Evolutionary conservation across 1,284 basidiomycete species (phyloP), one percentile per base, ranked within the genome.

Genomic region (Ganoderma resinaceum): DNA sequence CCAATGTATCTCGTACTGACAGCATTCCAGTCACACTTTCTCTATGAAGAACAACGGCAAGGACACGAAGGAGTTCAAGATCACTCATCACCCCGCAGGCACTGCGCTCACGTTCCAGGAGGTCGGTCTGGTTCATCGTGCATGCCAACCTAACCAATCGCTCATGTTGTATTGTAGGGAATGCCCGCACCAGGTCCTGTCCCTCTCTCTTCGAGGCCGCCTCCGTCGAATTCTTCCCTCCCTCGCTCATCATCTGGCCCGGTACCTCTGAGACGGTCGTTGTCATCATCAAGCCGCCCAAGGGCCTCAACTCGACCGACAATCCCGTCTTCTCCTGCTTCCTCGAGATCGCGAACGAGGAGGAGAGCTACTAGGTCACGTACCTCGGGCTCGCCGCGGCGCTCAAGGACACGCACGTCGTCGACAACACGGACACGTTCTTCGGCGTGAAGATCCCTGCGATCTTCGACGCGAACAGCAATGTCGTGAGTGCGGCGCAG

Each of bases 271-370:
- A 76, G 60, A 67, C 70, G 33, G 73, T 84, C 63, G 76, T 71
- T 9, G 79, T 78, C 20, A 74, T 69, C 49, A 79, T 85, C 74
- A 78, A 76, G 0, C 77, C 85, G 0, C 90, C 89, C 0, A 73
- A 74, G 1, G 82, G 81, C 4, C 74, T 86, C 38, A 83, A 88
- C 69, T 73, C 82, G 0, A 76, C 81, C 14, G 82, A 83, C 3
- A 85, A 86, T 76, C 89, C 89, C 8, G 82, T 90, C 61, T 91
- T 84, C 80, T 87, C 87, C 53, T 89, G 89, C 4, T 89, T 85
- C 80, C 85, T 90, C 70, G 77, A 87, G 68, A 80, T 88, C 63
- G 76, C 80, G 16, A 84, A 80, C 67, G 80, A 74, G 5, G 70
- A 76, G 1, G 86, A 88, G 67, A 78, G 71, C 20, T 78, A 81